Evolutionary conservation across 2,329 filamentous ascomycete genomes (phyloP).

Genomic region (Trichoderma hamatum): DNA sequence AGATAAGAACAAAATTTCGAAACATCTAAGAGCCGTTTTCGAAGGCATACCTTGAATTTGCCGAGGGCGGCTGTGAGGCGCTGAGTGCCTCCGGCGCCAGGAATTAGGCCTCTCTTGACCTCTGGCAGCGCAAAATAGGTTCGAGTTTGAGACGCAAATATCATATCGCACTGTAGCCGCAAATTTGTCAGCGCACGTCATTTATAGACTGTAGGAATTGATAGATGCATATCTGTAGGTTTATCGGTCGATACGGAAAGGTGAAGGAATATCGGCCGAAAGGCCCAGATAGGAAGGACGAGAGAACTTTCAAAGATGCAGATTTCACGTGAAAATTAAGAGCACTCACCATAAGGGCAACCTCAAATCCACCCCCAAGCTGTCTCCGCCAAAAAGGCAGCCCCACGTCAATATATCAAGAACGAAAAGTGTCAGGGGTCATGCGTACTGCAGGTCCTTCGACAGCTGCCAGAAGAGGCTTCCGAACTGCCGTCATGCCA

Average conservation of each 20-base stretch:
- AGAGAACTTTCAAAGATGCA: background rate
- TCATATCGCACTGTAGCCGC: conserved; percentile 43
- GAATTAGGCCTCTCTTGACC: conserved; percentile 46
- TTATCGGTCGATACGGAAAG: conserved; percentile 1
- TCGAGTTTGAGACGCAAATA: conserved; percentile 39
- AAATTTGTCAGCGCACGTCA: background rate
- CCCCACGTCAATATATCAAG: conserved; percentile 25
- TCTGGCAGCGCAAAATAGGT: conserved; percentile 47
- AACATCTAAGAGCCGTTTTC: background rate
- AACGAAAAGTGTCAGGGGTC: conserved; percentile 4
- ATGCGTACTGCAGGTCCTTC: conserved; percentile 53
- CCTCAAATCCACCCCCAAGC: conserved; percentile 56
- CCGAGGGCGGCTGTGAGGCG: conserved; percentile 46
- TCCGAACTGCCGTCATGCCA: conserved; percentile 42
- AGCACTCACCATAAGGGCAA: conserved; percentile 49
- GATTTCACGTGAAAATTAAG: conserved; percentile 9
- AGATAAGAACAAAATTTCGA: background rate
- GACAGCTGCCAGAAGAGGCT: conserved; percentile 54
- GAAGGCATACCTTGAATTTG: conserved; percentile 44
- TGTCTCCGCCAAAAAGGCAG: conserved; percentile 31
- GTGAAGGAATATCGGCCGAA: background rate
- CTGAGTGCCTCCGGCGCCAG: conserved; percentile 47
- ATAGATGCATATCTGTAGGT: conserved; percentile 22
- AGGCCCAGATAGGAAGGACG: conserved; percentile 10
- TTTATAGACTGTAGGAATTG: background rate